phyloP scores from a whole-genome alignment of 768 basidiomycete genomes.

The Cytidiella melzeri region DNA sequence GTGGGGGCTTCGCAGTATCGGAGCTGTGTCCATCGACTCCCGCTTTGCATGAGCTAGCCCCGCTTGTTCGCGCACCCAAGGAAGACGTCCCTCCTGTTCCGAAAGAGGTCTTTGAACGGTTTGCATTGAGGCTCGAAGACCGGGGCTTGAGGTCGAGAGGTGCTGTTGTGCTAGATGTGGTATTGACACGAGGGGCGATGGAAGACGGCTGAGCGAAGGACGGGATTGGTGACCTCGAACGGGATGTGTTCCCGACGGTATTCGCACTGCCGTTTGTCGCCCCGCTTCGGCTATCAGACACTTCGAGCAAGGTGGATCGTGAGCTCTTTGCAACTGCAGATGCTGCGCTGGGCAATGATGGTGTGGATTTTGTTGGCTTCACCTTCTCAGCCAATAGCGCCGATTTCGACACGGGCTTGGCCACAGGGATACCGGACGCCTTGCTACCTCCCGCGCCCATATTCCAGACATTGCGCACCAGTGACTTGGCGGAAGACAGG shows the following conservation, averaged over 20 bases:
- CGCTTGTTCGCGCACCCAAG: conserved; percentile 25
- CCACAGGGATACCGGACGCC: conserved; percentile 22
- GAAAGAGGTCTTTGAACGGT: conserved; percentile 7
- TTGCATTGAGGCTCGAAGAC: neutral
- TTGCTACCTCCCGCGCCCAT: conserved; percentile 35
- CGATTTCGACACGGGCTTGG: conserved; percentile 21
- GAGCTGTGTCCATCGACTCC: conserved; percentile 3
- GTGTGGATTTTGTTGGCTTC: neutral
- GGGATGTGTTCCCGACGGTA: conserved; percentile 6
- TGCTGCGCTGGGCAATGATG: neutral
- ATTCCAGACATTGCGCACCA: conserved; percentile 73
- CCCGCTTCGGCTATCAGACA: neutral
- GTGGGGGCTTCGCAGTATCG: neutral
- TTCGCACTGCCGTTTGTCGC: neutral
- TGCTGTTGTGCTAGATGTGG: conserved; percentile 1
- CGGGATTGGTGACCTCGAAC: conserved; percentile 22
- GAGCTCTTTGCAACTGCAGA: conserved; percentile 3
- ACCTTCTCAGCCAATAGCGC: conserved; percentile 1
- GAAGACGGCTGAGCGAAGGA: conserved; percentile 16
- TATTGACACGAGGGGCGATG: conserved; percentile 3
- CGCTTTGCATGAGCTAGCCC: conserved; percentile 23
- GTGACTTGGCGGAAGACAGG: conserved; percentile 58
- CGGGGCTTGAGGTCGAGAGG: conserved; percentile 3
- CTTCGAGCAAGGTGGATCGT: conserved; percentile 2
- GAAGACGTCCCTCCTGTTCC: conserved; percentile 16